Evolutionary conservation across 257 asterid species (phyloP), one percentile per base, ranked within the genome.

Genomic region (Pogostemon cablin): DNA sequence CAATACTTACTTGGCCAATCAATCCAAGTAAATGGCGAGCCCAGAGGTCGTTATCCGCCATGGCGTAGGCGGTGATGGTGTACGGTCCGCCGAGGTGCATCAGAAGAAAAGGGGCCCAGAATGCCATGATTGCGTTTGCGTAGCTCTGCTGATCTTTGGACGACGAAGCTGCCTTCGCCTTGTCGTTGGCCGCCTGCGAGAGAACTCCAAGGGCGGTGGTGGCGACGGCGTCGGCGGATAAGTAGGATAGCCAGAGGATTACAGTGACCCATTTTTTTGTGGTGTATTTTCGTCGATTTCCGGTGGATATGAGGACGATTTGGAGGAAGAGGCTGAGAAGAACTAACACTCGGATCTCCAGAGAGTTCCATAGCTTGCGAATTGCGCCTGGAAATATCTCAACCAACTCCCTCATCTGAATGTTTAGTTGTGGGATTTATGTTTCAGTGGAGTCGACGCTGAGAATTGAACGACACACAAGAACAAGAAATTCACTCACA

Each of bases 21-120:
- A 78, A 58, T 6, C 72, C 75, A 4, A 82, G 83, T 11, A 67
- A 10, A 32, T 79, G 86, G 15, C 83, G 57, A 0, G 65, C 43
- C 86, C 86, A 79, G 48, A 82, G 78, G 73, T 82, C 81, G 17
- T 82, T 82, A 8, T 82, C 86, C 32, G 78, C 86, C 75, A 82
- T 10, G 10, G 86, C 75, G 58, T 75, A 78, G 46, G 83, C 83
- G 9, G 86, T 82, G 69, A 82, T 82, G 25, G 78, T 79, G 60
- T 82, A 78, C 0, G 86, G 86, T 4, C 86, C 83, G 11, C 86
- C 83, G 4, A 82, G 81, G 74, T 82, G 86, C 52, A 76, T 54
- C 3, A 82, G 81, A 15, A 81, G 83, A 71, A 78, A 81, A 4
- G 86, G 83, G 0, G 81, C 83, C 83, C 86, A 81, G 59, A 81